Evolutionary conservation across 306 rosid genomes (phyloP).

Genomic region (Hippophae tibetana): DNA sequence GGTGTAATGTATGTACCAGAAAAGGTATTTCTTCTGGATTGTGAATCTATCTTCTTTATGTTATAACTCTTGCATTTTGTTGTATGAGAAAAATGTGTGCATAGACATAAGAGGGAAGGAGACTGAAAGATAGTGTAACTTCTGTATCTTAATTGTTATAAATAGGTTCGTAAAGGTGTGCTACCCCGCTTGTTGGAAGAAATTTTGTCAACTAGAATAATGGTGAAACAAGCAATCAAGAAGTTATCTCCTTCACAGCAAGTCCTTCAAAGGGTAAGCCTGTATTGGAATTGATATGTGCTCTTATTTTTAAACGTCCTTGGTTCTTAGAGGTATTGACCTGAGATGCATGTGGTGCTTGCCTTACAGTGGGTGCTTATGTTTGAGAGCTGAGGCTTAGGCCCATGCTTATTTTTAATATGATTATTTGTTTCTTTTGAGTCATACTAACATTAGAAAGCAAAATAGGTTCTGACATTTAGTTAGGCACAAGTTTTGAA

Average conservation of each 20-base stretch:
- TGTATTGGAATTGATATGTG: background rate
- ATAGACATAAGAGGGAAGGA: background rate
- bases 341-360: background rate
- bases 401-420: too few species aligned
- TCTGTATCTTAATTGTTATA: conserved; percentile 13
- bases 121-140: conserved; percentile 4
- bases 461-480: too few species aligned
- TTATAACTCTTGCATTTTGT: background rate
- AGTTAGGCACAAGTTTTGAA: too few species aligned
- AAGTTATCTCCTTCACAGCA: conserved; percentile 62
- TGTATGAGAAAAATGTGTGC: background rate
- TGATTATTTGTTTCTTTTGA: too few species aligned
- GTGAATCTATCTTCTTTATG: background rate
- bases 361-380: background rate
- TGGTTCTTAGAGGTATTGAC: conserved; percentile 4
- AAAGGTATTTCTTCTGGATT: conserved; percentile 42
- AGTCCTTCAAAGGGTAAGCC: conserved; percentile 77
- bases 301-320: conserved; percentile 6
- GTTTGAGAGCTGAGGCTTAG: too few species aligned
- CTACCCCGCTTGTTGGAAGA: conserved; percentile 85
- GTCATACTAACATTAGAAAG: too few species aligned
- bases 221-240: conserved; percentile 89
- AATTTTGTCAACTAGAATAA: conserved; percentile 82
- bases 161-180: conserved; percentile 77
- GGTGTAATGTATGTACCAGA: conserved; percentile 86